phyloP scores from a whole-genome alignment of 108 stramenopile species.

The Discostella stelligeroides region DNA sequence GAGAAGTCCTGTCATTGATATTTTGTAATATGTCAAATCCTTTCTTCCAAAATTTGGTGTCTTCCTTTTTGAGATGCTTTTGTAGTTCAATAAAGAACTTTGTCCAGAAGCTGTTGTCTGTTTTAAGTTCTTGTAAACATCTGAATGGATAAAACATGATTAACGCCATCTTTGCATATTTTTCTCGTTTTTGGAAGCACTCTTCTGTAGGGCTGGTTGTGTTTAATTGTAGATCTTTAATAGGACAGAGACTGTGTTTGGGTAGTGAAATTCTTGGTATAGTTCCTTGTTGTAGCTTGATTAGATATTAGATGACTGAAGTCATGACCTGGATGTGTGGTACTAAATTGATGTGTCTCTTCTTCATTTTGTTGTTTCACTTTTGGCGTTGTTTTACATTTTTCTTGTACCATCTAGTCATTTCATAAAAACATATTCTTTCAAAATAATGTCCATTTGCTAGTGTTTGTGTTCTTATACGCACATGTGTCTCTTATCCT shows the following conservation, averaged over 20 bases:
- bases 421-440: conserved; percentile 15
- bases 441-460: conserved; percentile 13
- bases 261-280: conserved; percentile 25
- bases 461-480: conserved; percentile 24
- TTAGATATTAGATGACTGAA: conserved; percentile 12
- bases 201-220: neutral
- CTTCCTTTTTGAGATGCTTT: conserved; percentile 5
- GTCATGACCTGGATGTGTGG: conserved; percentile 14
- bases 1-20: neutral
- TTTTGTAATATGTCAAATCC: too few species aligned
- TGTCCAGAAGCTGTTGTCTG: too few species aligned
- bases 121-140: neutral
- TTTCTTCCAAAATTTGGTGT: neutral
- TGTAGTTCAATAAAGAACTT: too few species aligned
- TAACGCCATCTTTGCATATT: conserved; percentile 33
- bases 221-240: conserved; percentile 17
- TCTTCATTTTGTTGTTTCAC: too few species aligned
- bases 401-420: conserved; percentile 24
- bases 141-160: conserved; percentile 39
- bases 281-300: neutral
- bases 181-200: conserved; percentile 19
- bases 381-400: neutral
- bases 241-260: conserved; percentile 13
- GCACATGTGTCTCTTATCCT: conserved; percentile 7
- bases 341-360: conserved; percentile 8